Base-by-base conservation (phyloP, 331 rosid species). In the Pyracantha coccinea region DNA sequence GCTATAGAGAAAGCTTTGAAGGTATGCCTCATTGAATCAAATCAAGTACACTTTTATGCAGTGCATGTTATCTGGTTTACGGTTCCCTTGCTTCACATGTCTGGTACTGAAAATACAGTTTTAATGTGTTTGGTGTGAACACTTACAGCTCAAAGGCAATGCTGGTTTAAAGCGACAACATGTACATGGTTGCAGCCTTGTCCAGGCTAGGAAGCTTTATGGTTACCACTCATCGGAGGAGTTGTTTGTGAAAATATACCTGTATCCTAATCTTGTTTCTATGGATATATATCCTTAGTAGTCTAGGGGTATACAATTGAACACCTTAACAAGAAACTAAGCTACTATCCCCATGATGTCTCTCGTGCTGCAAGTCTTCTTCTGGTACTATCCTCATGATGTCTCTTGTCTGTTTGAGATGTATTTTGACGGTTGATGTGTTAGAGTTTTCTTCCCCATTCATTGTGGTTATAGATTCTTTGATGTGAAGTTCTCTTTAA, bases 291-390 rank as follows among this genome's bases (percentile, higher is more conserved):
- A 41, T 12, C 57, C 64, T 55, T 44, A 55, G 28, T 50, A 12
- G 24, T 47, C 58, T 28, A 65, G 68, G 38, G 52, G 57, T 52
- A 17, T 55, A 25, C 24, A 66, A 60, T 71, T 53, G 81, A 77
- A 81, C 72, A 45, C 92, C 96, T 93, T 93, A 85, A 93, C 96
- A 69, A 69, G 62, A 63, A 73, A 80, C 78, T 78, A 77, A 93
- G 98, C 78, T 91, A 93, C 83, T 83, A 88, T 82, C 98, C 97
- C 27, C 96, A 93, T 71, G 98, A 93, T 74, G 88, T 93, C 78
- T 80, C 97, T 73, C 94, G 93, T 58, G 94, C 98, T 53, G 96
- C 98, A 58, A 93, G 75, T 86, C 91, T 88, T 83, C 93, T 94
- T 77, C 81, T 91, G 99, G 99, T 94, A 80, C 41, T 44, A 66